Evolutionary conservation across 2,329 filamentous ascomycete species (phyloP), one percentile per base, ranked within the genome.

Genomic region (Botrytis elliptica): DNA sequence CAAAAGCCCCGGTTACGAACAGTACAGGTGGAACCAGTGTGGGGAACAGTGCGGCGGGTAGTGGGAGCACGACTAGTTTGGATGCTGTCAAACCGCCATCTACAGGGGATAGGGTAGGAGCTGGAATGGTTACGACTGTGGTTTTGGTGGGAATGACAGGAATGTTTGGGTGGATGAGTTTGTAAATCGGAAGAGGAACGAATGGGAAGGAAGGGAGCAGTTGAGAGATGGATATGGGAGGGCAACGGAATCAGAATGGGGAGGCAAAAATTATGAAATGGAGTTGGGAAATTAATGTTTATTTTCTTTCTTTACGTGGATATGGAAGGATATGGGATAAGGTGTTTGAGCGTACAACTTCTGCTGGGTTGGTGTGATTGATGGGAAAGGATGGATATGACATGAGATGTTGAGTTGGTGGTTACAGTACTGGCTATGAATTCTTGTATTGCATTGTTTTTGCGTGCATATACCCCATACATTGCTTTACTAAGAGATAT

Each of bases 71-170:
- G 22, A 70, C 57, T 4, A 62, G 59, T 36, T 75, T 76, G 6
- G 70, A 71, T 59, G 74, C 76, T 3, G 55, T 78, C 5, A 73
- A 68, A 22, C 77, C 80, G 8, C 79, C 83, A 8, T 83, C 81
- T 2, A 81, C 80, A 25, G 83, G 73, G 10, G 84, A 85, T 75
- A 82, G 78, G 70, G 83, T 82, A 0, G 84, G 84, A 0, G 84
- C 84, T 16, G 82, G 82, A 0, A 82, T 85, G 52, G 25, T 85
- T 59, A 86, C 85, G 29, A 81, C 83, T 2, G 20, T 84, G 29
- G 29, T 80, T 33, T 65, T 81, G 3, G 69, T 80, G 0, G 74
- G 77, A n/a, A 76, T 79, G 12, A 78, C 76, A 7, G 79, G 77
- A 14, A 80, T 81, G 74, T 83, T 82, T 77, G 78, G 77, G 3